phyloP scores from a whole-genome alignment of 495 filamentous ascomycete species.

The Neurospora discreta region DNA sequence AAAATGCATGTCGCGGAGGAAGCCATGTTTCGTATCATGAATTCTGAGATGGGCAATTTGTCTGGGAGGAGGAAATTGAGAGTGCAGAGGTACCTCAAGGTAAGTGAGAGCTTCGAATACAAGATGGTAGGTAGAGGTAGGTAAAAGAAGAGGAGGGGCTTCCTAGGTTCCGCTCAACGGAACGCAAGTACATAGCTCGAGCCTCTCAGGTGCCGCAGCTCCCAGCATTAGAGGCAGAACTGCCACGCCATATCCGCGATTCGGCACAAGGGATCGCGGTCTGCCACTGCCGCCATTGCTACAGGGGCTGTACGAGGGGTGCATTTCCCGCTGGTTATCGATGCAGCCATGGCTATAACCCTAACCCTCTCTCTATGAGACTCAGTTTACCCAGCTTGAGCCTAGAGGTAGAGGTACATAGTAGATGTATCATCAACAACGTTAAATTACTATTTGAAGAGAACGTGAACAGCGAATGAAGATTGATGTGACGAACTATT shows the following conservation, averaged over 20 bases:
- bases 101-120: not conserved
- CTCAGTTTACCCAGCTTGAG: no score
- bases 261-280: not conserved
- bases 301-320: not conserved
- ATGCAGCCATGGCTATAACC: not conserved
- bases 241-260: not conserved
- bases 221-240: not conserved
- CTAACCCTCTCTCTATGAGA: not conserved
- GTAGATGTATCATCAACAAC: not conserved
- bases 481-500: not conserved
- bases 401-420: no score
- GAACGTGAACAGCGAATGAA: not conserved
- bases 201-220: not conserved
- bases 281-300: not conserved
- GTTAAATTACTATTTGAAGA: not conserved
- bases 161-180: not conserved
- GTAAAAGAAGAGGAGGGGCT: not conserved
- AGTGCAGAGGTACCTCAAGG: not conserved
- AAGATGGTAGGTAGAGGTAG: no score
- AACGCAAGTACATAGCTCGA: no score
- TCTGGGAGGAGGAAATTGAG: not conserved
- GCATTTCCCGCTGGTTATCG: not conserved
- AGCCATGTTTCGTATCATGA: slow-evolving; percentile 25
- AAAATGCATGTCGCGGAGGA: slow-evolving; percentile 81
- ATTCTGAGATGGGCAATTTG: not conserved